Base-by-base conservation (phyloP, 495 filamentous ascomycete genomes). In the Talaromyces liani region DNA sequence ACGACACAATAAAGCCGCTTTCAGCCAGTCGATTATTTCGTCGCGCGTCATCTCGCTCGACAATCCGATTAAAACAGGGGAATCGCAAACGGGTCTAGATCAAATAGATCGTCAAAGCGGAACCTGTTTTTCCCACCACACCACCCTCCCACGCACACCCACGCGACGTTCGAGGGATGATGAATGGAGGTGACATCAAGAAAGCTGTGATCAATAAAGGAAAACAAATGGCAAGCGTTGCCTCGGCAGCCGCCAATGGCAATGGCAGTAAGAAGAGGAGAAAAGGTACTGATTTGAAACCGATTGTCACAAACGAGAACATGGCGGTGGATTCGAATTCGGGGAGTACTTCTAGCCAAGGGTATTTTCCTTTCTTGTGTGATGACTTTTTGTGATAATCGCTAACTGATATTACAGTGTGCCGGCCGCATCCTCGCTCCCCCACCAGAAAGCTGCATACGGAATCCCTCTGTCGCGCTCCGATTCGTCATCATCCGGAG, bases 271-370 rank as follows among this genome's bases (percentile, higher is more conserved):
- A 93, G 82, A 93, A 92, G 81, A 86, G 90, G 79, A 91, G 89
- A 84, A 92, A 92, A 80, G 89, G 84, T 58, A 84, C 90, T 65
- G 90, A 91, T 63, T 72, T 93, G 69, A 95, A 93, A 77, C 91
- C 91, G 66, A 95, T 95, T 79, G 90, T 93, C 77, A 95, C 91
- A 22, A 92, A 85, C 55, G 91, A 95, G 66, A 80, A 80, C 61
- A 70, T 76, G 57, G 64, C 65, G 58, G 69, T 69, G 65, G 73
- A 76, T 63, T 73, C 74, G 66, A 70, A 73, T 61, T 68, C 75
- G 45, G 68, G 70, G 64, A 68, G 69, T 70, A 71, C 71, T 60
- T 70, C 72, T 63, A 85, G 75, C 68, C 78, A 85, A 75, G 82
- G 79, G 84, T 87, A 77, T 70, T 78, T 73, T 63, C 51, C 53